Percentiles rank a stretch among this genome's conserved stretches.
Evolutionary conservation across 2,329 filamentous ascomycete species (phyloP).

Genomic region (Hymenoscyphus scutula): DNA sequence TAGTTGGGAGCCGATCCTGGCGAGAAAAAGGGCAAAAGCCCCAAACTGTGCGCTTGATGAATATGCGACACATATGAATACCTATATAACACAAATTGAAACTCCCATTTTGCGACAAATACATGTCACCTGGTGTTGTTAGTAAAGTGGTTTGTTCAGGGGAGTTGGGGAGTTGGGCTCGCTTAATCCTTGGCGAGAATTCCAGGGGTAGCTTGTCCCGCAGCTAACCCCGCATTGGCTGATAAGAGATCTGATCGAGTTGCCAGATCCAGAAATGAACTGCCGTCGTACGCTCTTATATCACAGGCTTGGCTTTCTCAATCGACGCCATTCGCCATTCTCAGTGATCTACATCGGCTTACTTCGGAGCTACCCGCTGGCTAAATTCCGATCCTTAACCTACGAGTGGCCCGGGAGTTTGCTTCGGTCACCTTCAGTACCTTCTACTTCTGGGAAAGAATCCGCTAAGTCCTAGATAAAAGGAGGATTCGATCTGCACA

Average conservation of each 20-base stretch:
- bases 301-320: no score
- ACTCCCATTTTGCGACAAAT: not conserved
- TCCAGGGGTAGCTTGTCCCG: not conserved
- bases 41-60: not conserved
- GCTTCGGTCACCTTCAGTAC: not conserved
- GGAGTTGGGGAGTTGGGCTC: not conserved
- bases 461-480: no score
- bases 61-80: not conserved
- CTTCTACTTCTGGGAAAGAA: not conserved
- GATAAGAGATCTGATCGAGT: slow-evolving; percentile 2
- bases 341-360: not conserved
- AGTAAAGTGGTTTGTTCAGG: not conserved
- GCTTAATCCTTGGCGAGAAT: not conserved
- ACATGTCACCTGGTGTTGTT: not conserved
- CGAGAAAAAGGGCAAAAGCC: not conserved
- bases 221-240: not conserved
- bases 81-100: not conserved
- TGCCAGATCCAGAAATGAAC: not conserved
- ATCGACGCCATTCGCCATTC: not conserved
- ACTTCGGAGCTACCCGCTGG: not conserved
- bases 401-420: not conserved
- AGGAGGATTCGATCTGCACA: not conserved
- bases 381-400: not conserved
- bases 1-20: not conserved
- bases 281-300: not conserved